Conservation (phyloP, 2,329 filamentous ascomycete genomes). For the Ascochyta lentis region DNA sequence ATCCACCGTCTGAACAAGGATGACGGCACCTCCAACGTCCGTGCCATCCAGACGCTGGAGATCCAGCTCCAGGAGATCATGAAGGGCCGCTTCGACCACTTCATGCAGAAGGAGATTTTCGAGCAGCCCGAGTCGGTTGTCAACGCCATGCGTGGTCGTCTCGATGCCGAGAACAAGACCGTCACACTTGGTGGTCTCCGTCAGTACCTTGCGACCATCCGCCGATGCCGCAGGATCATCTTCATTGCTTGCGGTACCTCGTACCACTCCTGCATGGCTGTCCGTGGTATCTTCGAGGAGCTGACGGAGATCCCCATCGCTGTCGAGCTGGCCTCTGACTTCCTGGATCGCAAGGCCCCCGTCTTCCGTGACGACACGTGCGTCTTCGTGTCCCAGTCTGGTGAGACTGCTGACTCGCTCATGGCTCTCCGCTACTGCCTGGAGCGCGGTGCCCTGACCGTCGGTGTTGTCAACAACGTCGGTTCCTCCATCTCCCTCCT, state of each 20-base stretch:
- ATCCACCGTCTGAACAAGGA: constrained; percentile 98
- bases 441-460: constrained; percentile 94
- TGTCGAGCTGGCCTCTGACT: constrained; percentile 96
- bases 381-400: constrained; percentile 98
- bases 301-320: constrained; percentile 97
- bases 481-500: constrained; percentile 98
- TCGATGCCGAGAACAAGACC: constrained; percentile 90
- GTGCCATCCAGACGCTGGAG: constrained; percentile 97
- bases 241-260: constrained; percentile 99
- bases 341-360: constrained; percentile 93
- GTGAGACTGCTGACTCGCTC: constrained; percentile 96
- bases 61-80: constrained; percentile 99
- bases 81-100: constrained; percentile 99
- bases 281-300: constrained; percentile 97
- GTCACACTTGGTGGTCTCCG: constrained; percentile 95
- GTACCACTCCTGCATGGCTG: constrained; percentile 99
- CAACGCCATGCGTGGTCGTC: constrained; percentile 99
- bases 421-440: constrained; percentile 98
- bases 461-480: constrained; percentile 98
- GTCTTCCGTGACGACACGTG: constrained; percentile 99
- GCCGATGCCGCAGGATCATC: constrained; percentile 94
- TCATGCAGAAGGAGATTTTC: constrained; percentile 99
- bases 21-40: constrained; percentile 94
- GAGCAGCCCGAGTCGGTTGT: constrained; percentile 99
- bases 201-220: constrained; percentile 95